phyloP scores from a whole-genome alignment of 2,329 filamentous ascomycete species.

The Fusarium protoensiforme region DNA sequence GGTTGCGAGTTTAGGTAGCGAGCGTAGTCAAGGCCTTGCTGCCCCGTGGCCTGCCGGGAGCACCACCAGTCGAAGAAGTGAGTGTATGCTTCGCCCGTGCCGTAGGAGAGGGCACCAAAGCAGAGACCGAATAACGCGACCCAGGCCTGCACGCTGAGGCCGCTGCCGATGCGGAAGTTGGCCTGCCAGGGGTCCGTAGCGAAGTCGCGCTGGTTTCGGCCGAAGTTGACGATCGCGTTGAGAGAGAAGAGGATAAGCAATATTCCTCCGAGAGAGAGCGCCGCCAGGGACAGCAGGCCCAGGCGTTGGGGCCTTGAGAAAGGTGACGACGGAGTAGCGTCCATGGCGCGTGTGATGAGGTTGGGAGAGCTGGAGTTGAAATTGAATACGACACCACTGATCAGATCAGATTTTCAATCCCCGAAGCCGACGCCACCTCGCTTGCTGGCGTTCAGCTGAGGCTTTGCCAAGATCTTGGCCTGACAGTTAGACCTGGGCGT shows the following conservation, averaged over 20 bases:
- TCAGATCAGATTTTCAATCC: not conserved
- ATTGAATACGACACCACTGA: not conserved
- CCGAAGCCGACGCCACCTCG: not conserved
- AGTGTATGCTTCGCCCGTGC: slow-evolving; percentile 10
- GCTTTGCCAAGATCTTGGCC: not conserved
- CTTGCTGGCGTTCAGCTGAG: not conserved
- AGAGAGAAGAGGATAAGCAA: not conserved
- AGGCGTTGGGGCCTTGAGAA: not conserved
- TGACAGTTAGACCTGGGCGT: not conserved
- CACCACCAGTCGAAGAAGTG: slow-evolving; percentile 29
- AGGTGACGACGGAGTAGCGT: not conserved
- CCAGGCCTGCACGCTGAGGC: slow-evolving; percentile 13
- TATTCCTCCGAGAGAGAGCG: not conserved
- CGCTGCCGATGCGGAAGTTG: not conserved
- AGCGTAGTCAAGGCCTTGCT: slow-evolving; percentile 11
- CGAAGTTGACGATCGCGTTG: not conserved
- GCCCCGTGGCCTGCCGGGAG: not conserved
- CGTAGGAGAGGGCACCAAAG: slow-evolving; percentile 15
- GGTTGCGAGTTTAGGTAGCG: slow-evolving; percentile 12
- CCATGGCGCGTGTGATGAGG: not conserved
- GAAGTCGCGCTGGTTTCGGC: not conserved
- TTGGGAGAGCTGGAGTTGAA: not conserved
- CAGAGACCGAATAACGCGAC: slow-evolving; percentile 12
- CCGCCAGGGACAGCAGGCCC: not conserved
- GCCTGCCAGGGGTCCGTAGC: not conserved